phyloP scores from a whole-genome alignment of 495 filamentous ascomycete species.

The Aspergillus biplanus region DNA sequence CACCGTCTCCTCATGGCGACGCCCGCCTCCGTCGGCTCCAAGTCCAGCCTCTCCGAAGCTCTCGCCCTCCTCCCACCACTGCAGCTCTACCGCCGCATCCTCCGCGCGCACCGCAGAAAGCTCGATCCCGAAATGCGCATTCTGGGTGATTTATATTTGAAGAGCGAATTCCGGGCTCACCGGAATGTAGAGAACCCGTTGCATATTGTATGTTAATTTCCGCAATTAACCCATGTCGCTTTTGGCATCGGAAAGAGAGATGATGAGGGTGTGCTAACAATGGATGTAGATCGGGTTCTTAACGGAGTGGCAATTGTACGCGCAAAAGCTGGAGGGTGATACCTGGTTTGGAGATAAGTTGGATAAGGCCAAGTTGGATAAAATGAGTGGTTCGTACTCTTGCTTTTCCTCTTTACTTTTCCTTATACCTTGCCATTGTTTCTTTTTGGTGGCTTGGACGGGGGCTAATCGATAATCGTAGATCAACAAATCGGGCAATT shows the following conservation, averaged over 20 bases:
- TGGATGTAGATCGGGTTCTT: conserved; percentile 83
- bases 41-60: conserved; percentile 57
- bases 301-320: conserved; percentile 95
- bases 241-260: neutral
- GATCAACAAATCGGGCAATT: conserved; percentile 93
- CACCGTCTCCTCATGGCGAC: conserved; percentile 42
- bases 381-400: conserved; percentile 83
- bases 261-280: conserved; percentile 5
- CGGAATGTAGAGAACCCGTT: conserved; percentile 83
- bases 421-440: conserved; percentile 11
- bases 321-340: conserved; percentile 86
- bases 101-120: conserved; percentile 82
- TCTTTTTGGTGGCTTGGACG: conserved; percentile 4
- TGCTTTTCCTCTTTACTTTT: neutral
- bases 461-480: conserved; percentile 35
- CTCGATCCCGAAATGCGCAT: conserved; percentile 74
- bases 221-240: neutral
- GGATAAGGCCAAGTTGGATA: conserved; percentile 78
- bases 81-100: conserved; percentile 82
- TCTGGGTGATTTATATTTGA: conserved; percentile 88
- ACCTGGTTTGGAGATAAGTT: conserved; percentile 77
- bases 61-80: conserved; percentile 89
- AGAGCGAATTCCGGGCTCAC: conserved; percentile 86
- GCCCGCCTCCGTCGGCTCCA: conserved; percentile 50
- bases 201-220: conserved; percentile 69